Percentiles rank a stretch among this genome's conserved stretches.
phyloP scores from a whole-genome alignment of 148 eudicot genomes.

The Rheum nobile region DNA sequence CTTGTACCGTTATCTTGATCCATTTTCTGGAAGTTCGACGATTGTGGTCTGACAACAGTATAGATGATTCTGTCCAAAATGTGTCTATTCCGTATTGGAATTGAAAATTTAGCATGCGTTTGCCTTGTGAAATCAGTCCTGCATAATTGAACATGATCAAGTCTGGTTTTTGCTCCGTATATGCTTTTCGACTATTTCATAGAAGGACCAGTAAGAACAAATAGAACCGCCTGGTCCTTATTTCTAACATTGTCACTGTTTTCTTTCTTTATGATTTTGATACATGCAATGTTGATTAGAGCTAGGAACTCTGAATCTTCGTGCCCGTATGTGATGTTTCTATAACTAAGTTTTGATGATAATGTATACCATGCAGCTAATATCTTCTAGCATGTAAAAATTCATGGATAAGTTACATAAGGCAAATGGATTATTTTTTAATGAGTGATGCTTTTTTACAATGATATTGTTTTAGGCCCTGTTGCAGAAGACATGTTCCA shows the following conservation, averaged over 20 bases:
- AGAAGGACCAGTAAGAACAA: neutral
- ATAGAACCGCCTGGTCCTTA: neutral
- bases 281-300: neutral
- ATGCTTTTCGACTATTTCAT: neutral
- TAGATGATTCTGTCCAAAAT: neutral
- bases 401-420: neutral
- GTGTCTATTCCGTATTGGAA: neutral
- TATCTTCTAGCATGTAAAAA: neutral
- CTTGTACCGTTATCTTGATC: neutral
- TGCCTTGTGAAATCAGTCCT: neutral
- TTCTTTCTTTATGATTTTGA: neutral
- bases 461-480: conserved; percentile 28
- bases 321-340: neutral
- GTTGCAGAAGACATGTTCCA: conserved; percentile 56
- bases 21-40: neutral
- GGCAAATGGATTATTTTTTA: neutral
- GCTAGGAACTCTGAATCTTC: neutral
- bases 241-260: neutral
- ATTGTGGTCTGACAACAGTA: neutral
- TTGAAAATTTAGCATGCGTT: neutral
- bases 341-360: neutral
- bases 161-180: neutral
- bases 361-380: neutral
- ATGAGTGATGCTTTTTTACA: neutral
- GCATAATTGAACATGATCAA: neutral